A percentile compares a stretch with the other conserved stretches of the same genome.
These are phyloP conservation scores for Fusarium sp. DNA, from an alignment of 2,329 filamentous ascomycete species.

Conservation along the genomic window DNA sequence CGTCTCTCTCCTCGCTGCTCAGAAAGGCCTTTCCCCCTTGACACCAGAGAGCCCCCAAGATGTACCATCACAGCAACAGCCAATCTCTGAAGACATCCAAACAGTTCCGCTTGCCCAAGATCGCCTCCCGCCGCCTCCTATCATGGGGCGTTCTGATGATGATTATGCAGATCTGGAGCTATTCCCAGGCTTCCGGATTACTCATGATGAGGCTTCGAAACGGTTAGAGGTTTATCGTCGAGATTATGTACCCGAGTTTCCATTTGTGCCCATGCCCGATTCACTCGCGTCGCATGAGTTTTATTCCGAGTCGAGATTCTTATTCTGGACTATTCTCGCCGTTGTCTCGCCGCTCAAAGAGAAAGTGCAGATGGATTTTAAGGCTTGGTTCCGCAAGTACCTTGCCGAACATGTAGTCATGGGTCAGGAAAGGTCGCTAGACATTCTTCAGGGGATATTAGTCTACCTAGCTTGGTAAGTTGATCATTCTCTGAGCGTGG, in stretches of 20 bases:
- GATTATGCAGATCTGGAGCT: conserved; percentile 41
- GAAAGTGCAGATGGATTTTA: conserved; percentile 47
- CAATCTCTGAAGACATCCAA: neutral
- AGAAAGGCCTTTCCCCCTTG: conserved; percentile 38
- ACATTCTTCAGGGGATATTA: conserved; percentile 54
- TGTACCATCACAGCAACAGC: neutral
- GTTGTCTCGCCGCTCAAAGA: conserved; percentile 48
- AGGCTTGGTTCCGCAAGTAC: conserved; percentile 52
- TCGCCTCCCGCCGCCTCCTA: neutral
- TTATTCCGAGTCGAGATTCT: conserved; percentile 47
- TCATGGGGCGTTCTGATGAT: neutral
- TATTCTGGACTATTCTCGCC: conserved; percentile 55
- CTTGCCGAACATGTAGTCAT: conserved; percentile 54
- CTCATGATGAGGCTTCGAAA: conserved; percentile 48
- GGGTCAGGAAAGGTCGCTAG: conserved; percentile 50
- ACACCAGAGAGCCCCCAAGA: conserved; percentile 43
- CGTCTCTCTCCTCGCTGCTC: conserved; percentile 51
- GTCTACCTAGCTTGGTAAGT: conserved; percentile 53
- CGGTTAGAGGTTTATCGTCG: conserved; percentile 50
- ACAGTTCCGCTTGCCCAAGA: neutral
- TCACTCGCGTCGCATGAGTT: conserved; percentile 45
- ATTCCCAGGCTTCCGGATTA: conserved; percentile 51
- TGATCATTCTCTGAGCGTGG: neutral
- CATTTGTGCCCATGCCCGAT: conserved; percentile 52
- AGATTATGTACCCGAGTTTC: conserved; percentile 50